Base-by-base conservation (phyloP, 306 rosid species). In the Prunus mume region DNA sequence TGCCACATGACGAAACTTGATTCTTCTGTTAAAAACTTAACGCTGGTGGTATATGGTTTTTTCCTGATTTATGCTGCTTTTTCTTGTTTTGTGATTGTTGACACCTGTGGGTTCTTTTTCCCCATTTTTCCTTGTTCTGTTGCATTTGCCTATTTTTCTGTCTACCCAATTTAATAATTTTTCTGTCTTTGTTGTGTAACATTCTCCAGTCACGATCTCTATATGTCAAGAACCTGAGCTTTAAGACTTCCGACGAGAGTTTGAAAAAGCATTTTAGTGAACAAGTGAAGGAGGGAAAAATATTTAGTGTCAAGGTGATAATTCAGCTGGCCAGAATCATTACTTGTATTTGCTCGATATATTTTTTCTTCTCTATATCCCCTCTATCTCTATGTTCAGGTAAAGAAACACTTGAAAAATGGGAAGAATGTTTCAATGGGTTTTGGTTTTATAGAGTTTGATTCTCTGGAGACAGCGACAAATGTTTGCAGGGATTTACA, bases 221-320 rank as follows among this genome's bases (percentile, higher is more conserved):
- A 71, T 95, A 84, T 82, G 97, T 95, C 88, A 92, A 95, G 97
- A 95, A 95, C 76, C 89, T 95, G 80, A 95, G 91, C 80, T 95
- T 95, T 81, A 89, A 81, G 87, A 90, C 97, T 7, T 72, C 93
- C 2, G 97, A 89, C 14, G 91, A 90, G 81, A 76, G 82, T 77
- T 85, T 95, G 87, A 88, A 74, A 78, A 80, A 85, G 66, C 93
- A 92, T 87, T 87, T 95, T 80, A 85, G 74, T 25, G 87, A 87
- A 69, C 90, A 78, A 80, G 25, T 90, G 79, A 89, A 90, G 87
- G 88, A 78, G 81, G 97, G 97, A 69, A 89, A 54, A 45, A 72
- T 92, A 83, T 86, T 82, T 68, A 95, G 97, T 83, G 90, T 63
- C 79, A 95, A 86, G 98, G 97, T 94, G 87, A 80, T 60, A 9